Evolutionary conservation across 164 flowering plant genomes (phyloP), one percentile per base, ranked within the genome.

Genomic region (Magnolia officinalis): DNA sequence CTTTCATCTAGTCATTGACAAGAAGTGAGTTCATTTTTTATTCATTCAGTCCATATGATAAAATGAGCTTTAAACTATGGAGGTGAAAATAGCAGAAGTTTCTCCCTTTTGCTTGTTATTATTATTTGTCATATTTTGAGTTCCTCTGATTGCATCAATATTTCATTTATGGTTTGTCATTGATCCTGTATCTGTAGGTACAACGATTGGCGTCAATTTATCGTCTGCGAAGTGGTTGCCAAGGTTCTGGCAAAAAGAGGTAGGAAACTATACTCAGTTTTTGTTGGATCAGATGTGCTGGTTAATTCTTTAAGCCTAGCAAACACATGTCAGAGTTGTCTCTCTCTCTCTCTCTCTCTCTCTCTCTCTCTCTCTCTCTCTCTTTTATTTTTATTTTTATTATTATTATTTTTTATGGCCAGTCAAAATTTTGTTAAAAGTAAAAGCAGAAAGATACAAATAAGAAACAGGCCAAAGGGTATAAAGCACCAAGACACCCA

Each of bases 161-260:
- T 5, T 18, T 24, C 10, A 71, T 10, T 20, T 11, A 11, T 50
- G 37, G 24, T 72, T 74, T 26, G 16, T 16, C 20, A 14, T 26
- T 52, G 73, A 23, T 24, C 8, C 50, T 67, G 50, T 68, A 72
- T 72, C 55, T 72, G 49, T 73, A 96, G 99, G 95, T 94, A 20
- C 92, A 81, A 74, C 76, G 87, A 63, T 78, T 96, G 61, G 98
- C 99, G 72, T 85, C 92, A 58, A 86, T 96, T 72, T 96, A 96
- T 82, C 89, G 83, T 61, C 78, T 94, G 74, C 82, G 73, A 71
- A 92, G 95, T 88, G 86, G 87, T 71, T 81, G 86, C 82, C 90
- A 89, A 80, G 90, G 92, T 81, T 90, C 92, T 72, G 96, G 97
- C 66, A 96, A 91, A 85, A 94, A 92, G 83, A 91, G 94, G 98